Evolutionary conservation across 1,284 basidiomycete genomes (phyloP).

Genomic region (Cystobasidium pallidum): DNA sequence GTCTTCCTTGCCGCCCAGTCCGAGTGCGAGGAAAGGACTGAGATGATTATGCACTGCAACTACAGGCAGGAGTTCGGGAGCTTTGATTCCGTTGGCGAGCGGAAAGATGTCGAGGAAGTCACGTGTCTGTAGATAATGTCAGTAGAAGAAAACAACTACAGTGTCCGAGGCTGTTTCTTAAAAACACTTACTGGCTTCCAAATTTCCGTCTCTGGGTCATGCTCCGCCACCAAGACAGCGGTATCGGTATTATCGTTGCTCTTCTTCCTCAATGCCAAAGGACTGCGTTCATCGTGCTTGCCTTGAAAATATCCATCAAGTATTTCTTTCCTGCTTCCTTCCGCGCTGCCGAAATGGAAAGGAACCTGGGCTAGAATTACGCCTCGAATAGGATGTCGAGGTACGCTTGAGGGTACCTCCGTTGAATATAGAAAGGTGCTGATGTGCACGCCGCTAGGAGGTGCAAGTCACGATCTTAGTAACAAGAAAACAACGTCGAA

Average conservation of each 20-base stretch:
- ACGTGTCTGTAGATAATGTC: slow-evolving; percentile 13
- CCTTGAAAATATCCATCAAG: slow-evolving; percentile 27
- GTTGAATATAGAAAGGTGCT: slow-evolving; percentile 22
- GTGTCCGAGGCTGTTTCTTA: neutral
- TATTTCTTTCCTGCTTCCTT: neutral
- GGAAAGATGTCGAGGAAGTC: slow-evolving; percentile 31
- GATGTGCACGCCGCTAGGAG: slow-evolving; percentile 24
- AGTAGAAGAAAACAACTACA: neutral
- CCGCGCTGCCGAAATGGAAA: slow-evolving; percentile 6
- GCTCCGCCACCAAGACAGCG: slow-evolving; percentile 17
- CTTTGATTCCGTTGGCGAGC: slow-evolving; percentile 11
- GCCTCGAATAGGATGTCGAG: slow-evolving; percentile 20
- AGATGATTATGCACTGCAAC: slow-evolving; percentile 26
- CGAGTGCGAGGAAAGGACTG: slow-evolving; percentile 31
- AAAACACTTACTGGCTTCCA: slow-evolving; percentile 16
- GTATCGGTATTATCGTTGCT: slow-evolving; percentile 33
- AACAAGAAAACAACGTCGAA: neutral
- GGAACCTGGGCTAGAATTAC: slow-evolving; percentile 34
- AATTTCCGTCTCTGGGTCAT: slow-evolving; percentile 23
- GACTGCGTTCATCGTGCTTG: slow-evolving; percentile 1
- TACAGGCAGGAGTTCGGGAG: slow-evolving; percentile 8
- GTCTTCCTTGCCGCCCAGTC: slow-evolving; percentile 25
- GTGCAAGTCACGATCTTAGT: neutral
- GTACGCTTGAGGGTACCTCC: slow-evolving; percentile 17
- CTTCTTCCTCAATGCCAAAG: slow-evolving; percentile 23